Evolutionary conservation across 2,329 filamentous ascomycete species (phyloP).

Genomic region (Teratosphaeria gauchensis): DNA sequence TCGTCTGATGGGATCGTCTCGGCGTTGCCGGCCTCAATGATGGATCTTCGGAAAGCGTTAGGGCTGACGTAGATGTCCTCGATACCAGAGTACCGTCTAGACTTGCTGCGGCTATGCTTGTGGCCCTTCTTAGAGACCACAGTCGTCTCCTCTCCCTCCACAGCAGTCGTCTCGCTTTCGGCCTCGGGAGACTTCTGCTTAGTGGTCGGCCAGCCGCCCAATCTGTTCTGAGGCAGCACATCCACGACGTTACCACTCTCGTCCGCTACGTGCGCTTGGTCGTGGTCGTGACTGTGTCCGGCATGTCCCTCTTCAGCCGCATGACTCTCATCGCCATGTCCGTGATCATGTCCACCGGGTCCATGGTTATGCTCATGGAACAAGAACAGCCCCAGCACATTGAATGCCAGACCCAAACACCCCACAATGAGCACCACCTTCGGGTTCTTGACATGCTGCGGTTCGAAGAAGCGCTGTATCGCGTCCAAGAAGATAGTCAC

Average conservation of each 20-base stretch:
- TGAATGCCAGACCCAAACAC: conserved; percentile 73
- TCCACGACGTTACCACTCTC: conserved; percentile 52
- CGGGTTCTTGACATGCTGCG: conserved; percentile 76
- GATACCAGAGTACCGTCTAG: conserved; percentile 46
- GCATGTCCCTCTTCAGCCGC: conserved; percentile 46
- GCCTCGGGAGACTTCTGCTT: conserved; percentile 11
- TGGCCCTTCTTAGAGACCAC: conserved; percentile 30
- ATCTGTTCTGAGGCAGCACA: conserved; percentile 52
- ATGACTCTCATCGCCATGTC: conserved; percentile 29
- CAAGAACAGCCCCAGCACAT: conserved; percentile 78
- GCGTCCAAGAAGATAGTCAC: conserved; percentile 95
- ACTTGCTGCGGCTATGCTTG: conserved; percentile 53
- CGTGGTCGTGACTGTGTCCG: conserved; percentile 30
- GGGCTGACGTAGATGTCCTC: conserved; percentile 76
- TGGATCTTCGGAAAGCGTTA: conserved; percentile 81
- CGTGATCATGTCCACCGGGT: conserved; percentile 46
- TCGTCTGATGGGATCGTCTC: conserved; percentile 47
- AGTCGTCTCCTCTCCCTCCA: conserved; percentile 11
- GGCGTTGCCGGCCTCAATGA: conserved; percentile 63
- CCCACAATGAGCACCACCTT: conserved; percentile 84
- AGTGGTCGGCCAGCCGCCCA: conserved; percentile 41
- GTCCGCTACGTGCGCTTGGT: conserved; percentile 42
- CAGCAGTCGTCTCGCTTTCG: conserved; percentile 21
- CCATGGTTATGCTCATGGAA: conserved; percentile 89
- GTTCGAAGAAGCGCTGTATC: conserved; percentile 81